Percentiles rank a stretch among this genome's conserved stretches.
phyloP scores from a whole-genome alignment of 2,329 filamentous ascomycete genomes.

The Xylariales sp. region DNA sequence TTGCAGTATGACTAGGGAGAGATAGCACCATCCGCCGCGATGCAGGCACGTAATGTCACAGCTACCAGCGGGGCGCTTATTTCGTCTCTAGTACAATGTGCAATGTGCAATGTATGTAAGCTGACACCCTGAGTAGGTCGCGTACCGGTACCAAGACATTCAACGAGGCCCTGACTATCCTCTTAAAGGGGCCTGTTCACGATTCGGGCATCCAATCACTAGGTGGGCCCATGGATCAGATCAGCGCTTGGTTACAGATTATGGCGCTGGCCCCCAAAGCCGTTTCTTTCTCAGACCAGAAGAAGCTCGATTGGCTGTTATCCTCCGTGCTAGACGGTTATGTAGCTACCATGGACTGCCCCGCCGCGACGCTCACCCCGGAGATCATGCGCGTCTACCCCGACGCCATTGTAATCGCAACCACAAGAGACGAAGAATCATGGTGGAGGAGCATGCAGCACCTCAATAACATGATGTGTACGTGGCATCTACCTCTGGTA shows the following conservation, averaged over 20 bases:
- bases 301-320: constrained; percentile 52
- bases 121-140: constrained; percentile 46
- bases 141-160: constrained; percentile 54
- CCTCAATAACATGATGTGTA: constrained; percentile 50
- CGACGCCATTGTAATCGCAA: constrained; percentile 61
- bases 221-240: constrained; percentile 52
- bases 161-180: constrained; percentile 53
- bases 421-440: constrained; percentile 52
- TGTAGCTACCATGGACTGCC: constrained; percentile 57
- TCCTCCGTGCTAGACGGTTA: constrained; percentile 52
- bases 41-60: constrained; percentile 19
- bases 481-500: constrained; percentile 50
- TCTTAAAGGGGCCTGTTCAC: constrained; percentile 52
- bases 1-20: constrained; percentile 19
- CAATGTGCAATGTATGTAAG: constrained; percentile 23
- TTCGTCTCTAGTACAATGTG: not conserved
- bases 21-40: constrained; percentile 10
- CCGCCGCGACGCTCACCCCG: constrained; percentile 55
- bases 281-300: constrained; percentile 48
- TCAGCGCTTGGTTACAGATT: constrained; percentile 50
- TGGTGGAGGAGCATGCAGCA: constrained; percentile 55
- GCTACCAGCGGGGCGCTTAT: constrained; percentile 15
- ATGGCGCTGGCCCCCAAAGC: constrained; percentile 50
- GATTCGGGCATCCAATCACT: constrained; percentile 53
- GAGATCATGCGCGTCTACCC: constrained; percentile 63